These are phyloP conservation scores for Hygrophoropsis aurantiaca DNA, from an alignment of 768 basidiomycete genomes.

Conservation along the genomic window DNA sequence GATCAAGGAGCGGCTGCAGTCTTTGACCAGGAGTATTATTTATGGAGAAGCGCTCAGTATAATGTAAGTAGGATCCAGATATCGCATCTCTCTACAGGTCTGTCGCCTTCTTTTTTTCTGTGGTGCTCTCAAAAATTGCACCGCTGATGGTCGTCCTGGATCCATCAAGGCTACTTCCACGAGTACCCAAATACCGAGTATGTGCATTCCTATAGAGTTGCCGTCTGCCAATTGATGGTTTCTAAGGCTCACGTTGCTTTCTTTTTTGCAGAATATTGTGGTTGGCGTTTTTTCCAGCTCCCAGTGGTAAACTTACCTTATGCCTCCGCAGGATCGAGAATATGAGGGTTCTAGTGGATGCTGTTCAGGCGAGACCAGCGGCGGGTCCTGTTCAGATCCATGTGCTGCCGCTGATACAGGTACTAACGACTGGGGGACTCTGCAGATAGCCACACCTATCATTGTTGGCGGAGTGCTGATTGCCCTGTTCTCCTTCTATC, in stretches of 20 bases:
- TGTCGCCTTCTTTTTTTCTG: background rate
- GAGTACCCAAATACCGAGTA: too few relatives aligned
- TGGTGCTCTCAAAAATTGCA: background rate
- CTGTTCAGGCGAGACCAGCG: too few relatives aligned
- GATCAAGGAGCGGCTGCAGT: conserved; percentile 19
- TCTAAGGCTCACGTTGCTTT: too few relatives aligned
- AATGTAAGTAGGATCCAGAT: conserved; percentile 13
- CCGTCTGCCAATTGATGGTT: too few relatives aligned
- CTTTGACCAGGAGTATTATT: conserved; percentile 10
- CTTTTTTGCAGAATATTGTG: too few relatives aligned
- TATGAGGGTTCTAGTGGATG: too few relatives aligned
- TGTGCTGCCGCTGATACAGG: background rate
- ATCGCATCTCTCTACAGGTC: conserved; percentile 9
- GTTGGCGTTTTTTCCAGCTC: too few relatives aligned
- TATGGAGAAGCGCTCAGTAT: conserved; percentile 7
- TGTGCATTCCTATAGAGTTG: too few relatives aligned
- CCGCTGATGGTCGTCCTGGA: conserved; percentile 17
- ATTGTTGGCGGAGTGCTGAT: conserved; percentile 32
- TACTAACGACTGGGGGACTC: conserved; percentile 17
- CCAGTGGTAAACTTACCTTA: too few relatives aligned
- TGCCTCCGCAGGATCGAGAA: too few relatives aligned
- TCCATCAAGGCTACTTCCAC: background rate
- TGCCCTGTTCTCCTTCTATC: conserved; percentile 15
- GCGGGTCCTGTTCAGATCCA: too few relatives aligned
- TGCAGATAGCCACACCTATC: conserved; percentile 35